Evolutionary conservation across 2,329 filamentous ascomycete genomes (phyloP).

Genomic region (Calonectria ilicicola): DNA sequence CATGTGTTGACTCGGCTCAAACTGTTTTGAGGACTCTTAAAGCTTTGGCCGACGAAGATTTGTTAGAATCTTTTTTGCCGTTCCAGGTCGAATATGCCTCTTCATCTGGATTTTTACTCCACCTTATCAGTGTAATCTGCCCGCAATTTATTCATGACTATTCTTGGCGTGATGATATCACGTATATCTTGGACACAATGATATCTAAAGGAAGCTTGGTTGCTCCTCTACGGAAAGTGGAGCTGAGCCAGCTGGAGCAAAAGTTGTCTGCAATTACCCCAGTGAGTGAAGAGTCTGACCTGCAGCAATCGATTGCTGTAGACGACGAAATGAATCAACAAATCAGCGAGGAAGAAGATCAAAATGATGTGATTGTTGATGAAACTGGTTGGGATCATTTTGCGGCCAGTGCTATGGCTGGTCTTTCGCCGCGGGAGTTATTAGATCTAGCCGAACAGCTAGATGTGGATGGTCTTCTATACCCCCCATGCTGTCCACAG

Average conservation of each 20-base stretch:
- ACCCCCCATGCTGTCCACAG: constrained; percentile 23
- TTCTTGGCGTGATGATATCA: constrained; percentile 50
- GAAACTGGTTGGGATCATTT: constrained; percentile 48
- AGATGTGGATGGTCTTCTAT: constrained; percentile 40
- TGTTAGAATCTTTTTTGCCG: constrained; percentile 50
- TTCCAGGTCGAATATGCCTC: constrained; percentile 57
- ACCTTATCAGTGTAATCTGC: constrained; percentile 48
- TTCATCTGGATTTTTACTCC: constrained; percentile 54
- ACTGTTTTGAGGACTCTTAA: constrained; percentile 41
- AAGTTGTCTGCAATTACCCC: constrained; percentile 51
- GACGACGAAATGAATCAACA: not conserved
- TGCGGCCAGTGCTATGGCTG: constrained; percentile 46
- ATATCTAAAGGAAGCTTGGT: constrained; percentile 52
- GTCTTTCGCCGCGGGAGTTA: constrained; percentile 46
- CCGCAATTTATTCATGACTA: constrained; percentile 50
- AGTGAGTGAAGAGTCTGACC: constrained; percentile 11
- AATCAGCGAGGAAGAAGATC: not conserved
- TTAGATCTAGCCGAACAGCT: constrained; percentile 47
- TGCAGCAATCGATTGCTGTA: not conserved
- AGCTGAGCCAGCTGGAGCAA: constrained; percentile 52
- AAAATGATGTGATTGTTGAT: constrained; percentile 8
- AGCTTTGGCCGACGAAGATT: constrained; percentile 44
- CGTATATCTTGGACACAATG: constrained; percentile 51
- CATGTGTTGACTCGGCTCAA: constrained; percentile 45
- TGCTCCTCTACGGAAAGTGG: constrained; percentile 51